phyloP scores from a whole-genome alignment of 176 grass and related monocot genomes.

The Guadua angustifolia region DNA sequence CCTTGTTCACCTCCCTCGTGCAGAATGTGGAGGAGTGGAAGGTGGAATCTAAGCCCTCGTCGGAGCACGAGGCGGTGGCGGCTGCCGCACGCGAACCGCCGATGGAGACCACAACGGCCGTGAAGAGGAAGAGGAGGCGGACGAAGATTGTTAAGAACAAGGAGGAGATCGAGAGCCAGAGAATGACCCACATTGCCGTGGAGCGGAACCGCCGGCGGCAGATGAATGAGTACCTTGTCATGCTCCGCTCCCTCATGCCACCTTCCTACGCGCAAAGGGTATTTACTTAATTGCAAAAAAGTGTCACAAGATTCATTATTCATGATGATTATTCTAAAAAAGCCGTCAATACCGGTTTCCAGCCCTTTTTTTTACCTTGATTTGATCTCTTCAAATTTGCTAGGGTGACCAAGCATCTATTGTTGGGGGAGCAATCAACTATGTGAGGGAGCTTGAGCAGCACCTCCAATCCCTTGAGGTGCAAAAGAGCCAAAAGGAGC shows the following conservation, averaged over 20 bases:
- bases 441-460: conserved; percentile 78
- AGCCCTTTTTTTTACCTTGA: neutral
- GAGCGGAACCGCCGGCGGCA: conserved; percentile 81
- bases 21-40: conserved; percentile 48
- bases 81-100: neutral
- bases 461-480: conserved; percentile 62
- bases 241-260: conserved; percentile 80
- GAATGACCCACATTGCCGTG: conserved; percentile 89
- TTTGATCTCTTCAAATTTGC: neutral
- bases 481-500: conserved; percentile 41
- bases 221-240: conserved; percentile 85
- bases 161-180: conserved; percentile 80
- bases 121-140: conserved; percentile 60
- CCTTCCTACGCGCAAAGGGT: conserved; percentile 70
- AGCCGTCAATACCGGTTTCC: neutral
- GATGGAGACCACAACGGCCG: neutral
- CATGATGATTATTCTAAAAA: neutral
- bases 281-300: neutral
- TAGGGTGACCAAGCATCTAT: conserved; percentile 87
- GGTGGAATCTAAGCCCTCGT: conserved; percentile 11
- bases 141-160: conserved; percentile 59
- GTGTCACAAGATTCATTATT: neutral
- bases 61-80: neutral
- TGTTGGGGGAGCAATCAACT: conserved; percentile 80
- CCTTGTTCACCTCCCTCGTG: conserved; percentile 45